Evolutionary conservation across 148 eudicot species (phyloP).

Genomic region (Pouteria glomerata): DNA sequence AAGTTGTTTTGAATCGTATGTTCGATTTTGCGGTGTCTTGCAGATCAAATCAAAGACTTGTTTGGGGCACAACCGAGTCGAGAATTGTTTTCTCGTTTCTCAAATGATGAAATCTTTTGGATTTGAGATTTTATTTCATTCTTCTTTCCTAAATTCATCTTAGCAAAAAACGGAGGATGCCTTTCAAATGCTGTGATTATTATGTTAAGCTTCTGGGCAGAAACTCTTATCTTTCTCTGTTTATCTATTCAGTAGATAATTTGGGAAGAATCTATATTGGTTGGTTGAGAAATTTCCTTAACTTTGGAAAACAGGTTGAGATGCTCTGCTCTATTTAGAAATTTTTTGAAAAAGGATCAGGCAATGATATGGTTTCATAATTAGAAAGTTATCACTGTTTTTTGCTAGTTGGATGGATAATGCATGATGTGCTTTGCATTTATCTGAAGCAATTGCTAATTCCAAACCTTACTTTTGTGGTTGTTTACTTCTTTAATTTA

Average conservation of each 20-base stretch:
- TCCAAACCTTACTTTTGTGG: background rate
- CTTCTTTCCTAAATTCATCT: too few species aligned
- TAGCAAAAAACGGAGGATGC: background rate
- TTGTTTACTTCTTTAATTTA: background rate
- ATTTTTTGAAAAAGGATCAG: background rate
- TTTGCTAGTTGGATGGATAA: background rate
- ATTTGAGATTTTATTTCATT: background rate
- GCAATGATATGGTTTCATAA: background rate
- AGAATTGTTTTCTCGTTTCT: background rate
- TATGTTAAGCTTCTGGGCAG: background rate
- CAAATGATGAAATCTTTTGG: too few species aligned
- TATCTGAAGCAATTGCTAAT: background rate
- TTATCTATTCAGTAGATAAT: background rate
- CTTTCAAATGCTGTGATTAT: background rate
- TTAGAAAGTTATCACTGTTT: background rate
- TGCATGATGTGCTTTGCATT: background rate
- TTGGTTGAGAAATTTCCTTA: background rate
- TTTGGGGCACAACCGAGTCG: background rate
- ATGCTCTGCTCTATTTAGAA: background rate
- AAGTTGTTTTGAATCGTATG: background rate
- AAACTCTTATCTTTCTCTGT: background rate
- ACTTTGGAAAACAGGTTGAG: background rate
- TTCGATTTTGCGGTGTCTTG: background rate
- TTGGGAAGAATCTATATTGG: background rate
- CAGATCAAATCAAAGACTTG: background rate